Base-by-base conservation (phyloP, 2,329 filamentous ascomycete genomes). In the Trichophyton mentagrophytes region DNA sequence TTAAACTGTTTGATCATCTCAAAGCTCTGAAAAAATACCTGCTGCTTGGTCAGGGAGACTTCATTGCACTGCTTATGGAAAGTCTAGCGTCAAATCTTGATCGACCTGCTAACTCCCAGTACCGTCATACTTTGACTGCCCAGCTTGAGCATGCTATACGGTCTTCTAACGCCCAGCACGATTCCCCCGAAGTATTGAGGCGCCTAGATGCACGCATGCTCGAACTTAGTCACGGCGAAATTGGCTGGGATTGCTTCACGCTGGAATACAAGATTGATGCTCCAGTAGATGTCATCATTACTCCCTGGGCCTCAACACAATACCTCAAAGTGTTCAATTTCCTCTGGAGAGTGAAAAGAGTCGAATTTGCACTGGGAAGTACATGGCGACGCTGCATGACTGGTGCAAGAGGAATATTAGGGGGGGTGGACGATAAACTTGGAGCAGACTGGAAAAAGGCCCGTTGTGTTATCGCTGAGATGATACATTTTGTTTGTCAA, bases 311-410 rank as follows among this genome's bases (percentile, higher is more conserved):
- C 53, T 92, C 89, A 66, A 88, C 92, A 22, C 92, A 99, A 71
- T 99, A 99, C 71, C 85, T 99, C 67, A 97, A 97, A 71, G 90
- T 99, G 8, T 99, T 99, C 82, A 99, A 99, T 74, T 96, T 99
- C 70, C 81, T 99, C 2, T 99, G 93, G 92, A 87, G 93, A 64
- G 90, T 99, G 69, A 99, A 99, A 76, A 87, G 93, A 30, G 93
- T 99, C 58, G 93, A 99, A 70, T 99, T 97, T 69, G 91, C 89
- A 0, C 82, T 99, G 1, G 83, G 87, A 3, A 90, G 88, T 11
- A 93, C 90, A 46, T 99, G 93, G 91, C 85, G 93, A 61, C 88
- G 91, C 65, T 95, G 88, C 74, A 97, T 96, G 85, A 99, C 93
- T 0, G 93, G 93, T 51, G 85, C 91, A 2, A 83, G 93, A 63